Percentiles rank a stretch among this genome's conserved stretches.
Conservation (phyloP, 768 basidiomycete genomes). For the Tubosaeta sp. region DNA sequence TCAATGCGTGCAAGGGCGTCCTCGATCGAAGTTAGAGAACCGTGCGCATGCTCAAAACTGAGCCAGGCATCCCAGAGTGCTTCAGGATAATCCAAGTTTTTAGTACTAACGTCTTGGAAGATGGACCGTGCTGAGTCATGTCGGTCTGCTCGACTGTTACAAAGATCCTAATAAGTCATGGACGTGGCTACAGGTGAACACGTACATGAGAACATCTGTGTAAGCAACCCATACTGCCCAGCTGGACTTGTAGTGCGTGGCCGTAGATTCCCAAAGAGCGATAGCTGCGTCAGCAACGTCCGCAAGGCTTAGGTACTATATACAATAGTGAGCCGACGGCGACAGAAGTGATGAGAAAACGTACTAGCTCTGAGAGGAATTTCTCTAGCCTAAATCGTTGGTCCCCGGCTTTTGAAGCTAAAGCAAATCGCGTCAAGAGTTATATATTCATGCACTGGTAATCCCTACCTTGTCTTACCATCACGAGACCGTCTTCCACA, state of each 20-base stretch:
- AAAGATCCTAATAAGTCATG: neutral
- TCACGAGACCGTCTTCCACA: slow-evolving; percentile 59
- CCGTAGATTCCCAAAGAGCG: slow-evolving; percentile 60
- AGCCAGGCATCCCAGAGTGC: slow-evolving; percentile 89
- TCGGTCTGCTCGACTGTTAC: slow-evolving; percentile 48
- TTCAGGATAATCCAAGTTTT: slow-evolving; percentile 92
- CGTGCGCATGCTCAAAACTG: slow-evolving; percentile 82
- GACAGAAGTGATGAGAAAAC: slow-evolving; percentile 26
- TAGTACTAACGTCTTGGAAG: slow-evolving; percentile 62
- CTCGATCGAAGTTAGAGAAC: slow-evolving; percentile 64
- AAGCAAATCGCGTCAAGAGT: neutral
- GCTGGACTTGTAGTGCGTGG: slow-evolving; percentile 63
- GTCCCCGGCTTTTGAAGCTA: slow-evolving; percentile 69
- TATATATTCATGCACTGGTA: neutral
- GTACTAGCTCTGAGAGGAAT: slow-evolving; percentile 70
- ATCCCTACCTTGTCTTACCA: slow-evolving; percentile 53
- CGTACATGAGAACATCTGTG: slow-evolving; percentile 71
- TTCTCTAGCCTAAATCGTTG: slow-evolving; percentile 77
- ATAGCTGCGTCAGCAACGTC: slow-evolving; percentile 53
- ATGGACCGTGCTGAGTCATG: slow-evolving; percentile 59
- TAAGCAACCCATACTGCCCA: slow-evolving; percentile 75
- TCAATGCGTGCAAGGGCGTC: slow-evolving; percentile 59
- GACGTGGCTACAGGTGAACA: neutral
- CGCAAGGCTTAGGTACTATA: slow-evolving; percentile 43
- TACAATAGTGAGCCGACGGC: neutral